Evolutionary conservation across 108 stramenopile species (phyloP).

Genomic region (Bacterosira constricta): DNA sequence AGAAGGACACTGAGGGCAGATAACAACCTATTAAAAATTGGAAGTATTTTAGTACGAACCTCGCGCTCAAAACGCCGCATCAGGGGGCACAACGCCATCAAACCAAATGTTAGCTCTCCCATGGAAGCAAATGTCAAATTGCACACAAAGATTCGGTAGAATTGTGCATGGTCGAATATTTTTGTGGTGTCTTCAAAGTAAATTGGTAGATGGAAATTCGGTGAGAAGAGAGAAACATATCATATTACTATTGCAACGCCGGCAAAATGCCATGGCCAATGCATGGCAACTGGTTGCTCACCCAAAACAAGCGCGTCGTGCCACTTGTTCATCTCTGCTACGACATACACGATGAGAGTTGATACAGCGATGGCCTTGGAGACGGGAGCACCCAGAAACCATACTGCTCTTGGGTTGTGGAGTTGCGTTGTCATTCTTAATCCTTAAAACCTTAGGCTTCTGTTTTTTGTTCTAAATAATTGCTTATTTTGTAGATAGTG

Average conservation of each 20-base stretch:
- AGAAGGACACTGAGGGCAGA: too few relatives aligned
- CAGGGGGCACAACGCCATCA: constrained; percentile 49
- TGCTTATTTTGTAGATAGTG: too few relatives aligned
- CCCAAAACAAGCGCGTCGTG: constrained; percentile 47
- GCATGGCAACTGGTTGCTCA: constrained; percentile 2
- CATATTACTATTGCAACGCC: background rate
- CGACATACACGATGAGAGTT: constrained; percentile 45
- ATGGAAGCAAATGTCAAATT: constrained; percentile 57
- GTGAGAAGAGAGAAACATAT: background rate
- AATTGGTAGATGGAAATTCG: background rate
- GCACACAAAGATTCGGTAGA: constrained; percentile 48
- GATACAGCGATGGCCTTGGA: constrained; percentile 55
- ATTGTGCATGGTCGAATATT: constrained; percentile 47
- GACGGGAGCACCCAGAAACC: constrained; percentile 68
- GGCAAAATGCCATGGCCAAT: background rate
- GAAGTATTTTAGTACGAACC: constrained; percentile 17
- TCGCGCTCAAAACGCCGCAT: constrained; percentile 75
- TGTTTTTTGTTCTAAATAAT: too few relatives aligned
- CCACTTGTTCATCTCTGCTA: constrained; percentile 41
- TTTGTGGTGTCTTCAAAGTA: constrained; percentile 22
- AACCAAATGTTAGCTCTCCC: constrained; percentile 65
- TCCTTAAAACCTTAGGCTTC: too few relatives aligned
- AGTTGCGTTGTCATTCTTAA: constrained; percentile 35
- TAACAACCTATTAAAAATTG: too few relatives aligned
- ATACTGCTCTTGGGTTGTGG: constrained; percentile 37